Base-by-base conservation (phyloP, 257 asterid genomes). In the Eustoma russellianum region DNA sequence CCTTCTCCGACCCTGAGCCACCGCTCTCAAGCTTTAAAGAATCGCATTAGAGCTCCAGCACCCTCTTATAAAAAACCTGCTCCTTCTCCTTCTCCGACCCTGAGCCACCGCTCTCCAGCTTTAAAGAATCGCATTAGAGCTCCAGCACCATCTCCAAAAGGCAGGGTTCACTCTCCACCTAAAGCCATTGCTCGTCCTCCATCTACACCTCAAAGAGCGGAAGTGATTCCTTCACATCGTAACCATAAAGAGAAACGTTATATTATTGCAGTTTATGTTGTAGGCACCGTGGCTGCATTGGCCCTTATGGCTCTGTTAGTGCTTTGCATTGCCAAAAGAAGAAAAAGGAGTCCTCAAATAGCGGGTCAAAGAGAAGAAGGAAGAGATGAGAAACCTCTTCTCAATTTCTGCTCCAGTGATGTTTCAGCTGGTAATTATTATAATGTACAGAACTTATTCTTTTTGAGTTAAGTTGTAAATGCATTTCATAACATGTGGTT, bases 331-430 rank as follows among this genome's bases (percentile, higher is more conserved):
- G 40, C 65, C 40, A 74, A 52, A 2, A 57, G 61, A 18, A 73
- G 58, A 45, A 67, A 63, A 35, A 61, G 59, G 9, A 62, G 66
- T 53, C 75, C 72, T 57, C 80, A 79, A 0, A 66, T 69, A 28
- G 78, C 57, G 7, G 92, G 66, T 72, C 80, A 65, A 16, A 64
- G 77, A 56, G 87, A 76, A 10, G 94, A 65, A 60, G 85, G 79
- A 28, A 69, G 83, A 61, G 94, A 81, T 9, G 94, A 74, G 61
- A 87, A 82, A 53, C 93, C 91, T 53, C 90, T 81, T 69, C 82
- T 85, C 57, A 75, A 76, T 66, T 47, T 71, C 52, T 53, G 52
- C 58, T 18, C 73, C 17, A 70, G 87, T 66, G 68, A 70, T 66
- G 33, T 74, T 53, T 71, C 83, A 53, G 78, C 79, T 49, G 93